These are phyloP conservation scores for Aspergillus uvarum DNA, from an alignment of 2,329 filamentous ascomycete species.

Conservation along the genomic window DNA sequence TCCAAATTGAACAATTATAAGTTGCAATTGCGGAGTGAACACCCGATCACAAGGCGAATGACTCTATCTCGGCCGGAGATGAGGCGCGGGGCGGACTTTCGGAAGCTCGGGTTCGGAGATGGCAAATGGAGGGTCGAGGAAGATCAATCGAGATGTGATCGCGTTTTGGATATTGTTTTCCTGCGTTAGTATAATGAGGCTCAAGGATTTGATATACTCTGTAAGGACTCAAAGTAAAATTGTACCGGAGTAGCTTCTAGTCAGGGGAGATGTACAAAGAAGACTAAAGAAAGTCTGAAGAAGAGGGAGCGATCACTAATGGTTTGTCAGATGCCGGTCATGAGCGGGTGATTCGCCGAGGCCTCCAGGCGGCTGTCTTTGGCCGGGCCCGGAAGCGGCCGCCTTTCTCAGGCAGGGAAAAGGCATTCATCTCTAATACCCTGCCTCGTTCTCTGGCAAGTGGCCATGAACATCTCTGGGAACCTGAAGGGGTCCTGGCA, in stretches of 20 bases:
- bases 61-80: not conserved
- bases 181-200: not conserved
- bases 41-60: not conserved
- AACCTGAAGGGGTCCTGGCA: too few species aligned
- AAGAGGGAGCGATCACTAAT: conserved; percentile 15
- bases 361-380: not conserved
- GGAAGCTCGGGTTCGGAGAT: conserved; percentile 6
- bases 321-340: conserved; percentile 21
- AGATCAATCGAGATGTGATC: not conserved
- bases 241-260: not conserved
- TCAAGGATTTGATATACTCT: not conserved
- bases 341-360: conserved; percentile 11
- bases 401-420: not conserved
- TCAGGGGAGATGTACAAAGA: conserved; percentile 4
- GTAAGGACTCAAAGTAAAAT: not conserved
- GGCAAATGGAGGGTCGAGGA: not conserved
- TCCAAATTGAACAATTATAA: not conserved
- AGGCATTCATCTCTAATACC: too few species aligned
- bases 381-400: not conserved
- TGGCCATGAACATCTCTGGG: too few species aligned
- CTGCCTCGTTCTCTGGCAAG: too few species aligned
- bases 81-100: conserved; percentile 1
- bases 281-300: conserved; percentile 7
- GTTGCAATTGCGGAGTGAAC: not conserved
- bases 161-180: not conserved